These are phyloP conservation scores for Sporothrix brasiliensis DNA, from an alignment of 2,329 filamentous ascomycete species.

Conservation along the genomic window DNA sequence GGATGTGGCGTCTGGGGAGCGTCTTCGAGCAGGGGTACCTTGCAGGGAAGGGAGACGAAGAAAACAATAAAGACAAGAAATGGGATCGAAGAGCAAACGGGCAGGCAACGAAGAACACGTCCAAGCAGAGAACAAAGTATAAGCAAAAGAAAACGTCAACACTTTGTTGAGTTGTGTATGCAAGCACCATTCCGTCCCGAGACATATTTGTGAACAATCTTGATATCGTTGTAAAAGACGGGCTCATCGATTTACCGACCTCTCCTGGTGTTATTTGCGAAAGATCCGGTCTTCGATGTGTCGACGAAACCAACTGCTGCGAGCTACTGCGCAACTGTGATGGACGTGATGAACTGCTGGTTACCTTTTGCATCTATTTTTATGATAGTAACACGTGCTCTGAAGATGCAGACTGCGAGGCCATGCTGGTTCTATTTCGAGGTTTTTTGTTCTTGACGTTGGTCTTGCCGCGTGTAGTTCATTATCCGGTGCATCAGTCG, in stretches of 20 bases:
- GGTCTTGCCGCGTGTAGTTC: no score
- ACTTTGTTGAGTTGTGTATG: not conserved
- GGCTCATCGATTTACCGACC: not conserved
- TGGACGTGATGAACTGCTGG: not conserved
- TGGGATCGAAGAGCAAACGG: not conserved
- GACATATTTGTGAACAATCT: not conserved
- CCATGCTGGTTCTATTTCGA: not conserved
- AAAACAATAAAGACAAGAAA: not conserved
- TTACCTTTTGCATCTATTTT: not conserved
- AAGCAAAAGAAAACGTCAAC: not conserved
- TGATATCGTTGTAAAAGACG: not conserved
- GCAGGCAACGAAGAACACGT: not conserved
- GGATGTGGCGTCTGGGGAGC: constrained; percentile 25
- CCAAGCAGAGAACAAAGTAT: not conserved
- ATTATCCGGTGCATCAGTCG: not conserved
- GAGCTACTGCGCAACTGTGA: not conserved
- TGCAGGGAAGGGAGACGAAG: not conserved
- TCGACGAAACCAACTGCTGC: not conserved
- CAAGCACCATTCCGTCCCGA: not conserved
- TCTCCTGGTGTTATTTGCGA: not conserved
- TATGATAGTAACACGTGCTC: not conserved
- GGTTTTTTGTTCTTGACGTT: no score
- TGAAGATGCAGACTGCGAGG: not conserved
- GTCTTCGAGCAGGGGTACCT: not conserved
- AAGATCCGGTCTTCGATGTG: not conserved